phyloP scores from a whole-genome alignment of 1,284 basidiomycete species.

The Psilocybe mexicana region DNA sequence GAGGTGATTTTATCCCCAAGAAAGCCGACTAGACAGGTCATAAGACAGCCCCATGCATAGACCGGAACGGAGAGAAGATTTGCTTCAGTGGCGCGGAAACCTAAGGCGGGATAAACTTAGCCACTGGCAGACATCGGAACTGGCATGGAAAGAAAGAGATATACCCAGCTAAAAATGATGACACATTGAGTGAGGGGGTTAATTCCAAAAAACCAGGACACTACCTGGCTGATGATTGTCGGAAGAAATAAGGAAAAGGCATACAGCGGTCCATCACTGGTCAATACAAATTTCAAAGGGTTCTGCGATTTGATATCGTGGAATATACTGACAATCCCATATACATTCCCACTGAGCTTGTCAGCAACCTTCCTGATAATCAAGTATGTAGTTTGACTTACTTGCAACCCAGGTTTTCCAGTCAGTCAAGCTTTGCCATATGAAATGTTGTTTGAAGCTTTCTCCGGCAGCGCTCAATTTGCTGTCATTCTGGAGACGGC shows the following conservation, averaged over 20 bases:
- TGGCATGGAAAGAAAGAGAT: conserved; percentile 33
- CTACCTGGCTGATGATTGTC: conserved; percentile 52
- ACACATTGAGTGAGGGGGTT: background rate
- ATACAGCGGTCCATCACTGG: conserved; percentile 62
- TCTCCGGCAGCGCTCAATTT: conserved; percentile 76
- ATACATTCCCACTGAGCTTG: conserved; percentile 54
- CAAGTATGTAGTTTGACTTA: conserved; percentile 28
- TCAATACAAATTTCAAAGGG: conserved; percentile 19
- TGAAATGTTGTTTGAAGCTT: conserved; percentile 54
- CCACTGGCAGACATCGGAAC: background rate
- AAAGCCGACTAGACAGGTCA: conserved; percentile 61
- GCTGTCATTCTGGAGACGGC: conserved; percentile 65
- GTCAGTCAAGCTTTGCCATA: conserved; percentile 61
- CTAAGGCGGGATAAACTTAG: conserved; percentile 26
- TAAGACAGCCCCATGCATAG: conserved; percentile 63
- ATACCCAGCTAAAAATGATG: conserved; percentile 26
- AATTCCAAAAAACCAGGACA: background rate
- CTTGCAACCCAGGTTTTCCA: conserved; percentile 77
- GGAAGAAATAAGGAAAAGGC: conserved; percentile 72
- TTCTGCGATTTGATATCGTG: conserved; percentile 23
- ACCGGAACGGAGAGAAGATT: conserved; percentile 74
- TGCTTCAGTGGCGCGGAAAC: conserved; percentile 64
- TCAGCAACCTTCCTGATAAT: background rate
- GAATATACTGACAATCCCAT: conserved; percentile 46
- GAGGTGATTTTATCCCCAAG: conserved; percentile 56